Percentiles rank a stretch among this genome's conserved stretches.
Evolutionary conservation across 176 grass and related monocot genomes (phyloP).

Genomic region (Alloteropsis semialata): DNA sequence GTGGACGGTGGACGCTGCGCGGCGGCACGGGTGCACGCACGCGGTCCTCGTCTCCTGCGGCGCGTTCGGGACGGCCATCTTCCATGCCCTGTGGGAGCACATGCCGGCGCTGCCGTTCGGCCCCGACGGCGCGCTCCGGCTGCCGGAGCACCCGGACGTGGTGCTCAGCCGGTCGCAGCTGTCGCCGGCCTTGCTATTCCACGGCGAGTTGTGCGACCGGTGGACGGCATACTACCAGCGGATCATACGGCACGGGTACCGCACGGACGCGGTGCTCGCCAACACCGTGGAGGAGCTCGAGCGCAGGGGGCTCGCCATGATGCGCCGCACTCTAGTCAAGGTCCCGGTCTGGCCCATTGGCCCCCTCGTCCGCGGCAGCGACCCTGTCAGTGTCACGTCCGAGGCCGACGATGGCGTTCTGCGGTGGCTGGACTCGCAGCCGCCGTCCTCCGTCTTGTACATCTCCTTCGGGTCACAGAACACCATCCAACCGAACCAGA

Average conservation of each 20-base stretch:
- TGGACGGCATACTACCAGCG: not conserved
- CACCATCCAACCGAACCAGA: not conserved
- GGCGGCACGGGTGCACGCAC: constrained; percentile 9
- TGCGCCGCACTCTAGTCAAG: too few relatives aligned
- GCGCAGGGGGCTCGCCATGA: too few relatives aligned
- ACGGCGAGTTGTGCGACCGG: not conserved
- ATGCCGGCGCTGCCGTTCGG: too few relatives aligned
- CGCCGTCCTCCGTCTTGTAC: not conserved
- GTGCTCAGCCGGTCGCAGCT: too few relatives aligned
- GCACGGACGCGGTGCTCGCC: not conserved
- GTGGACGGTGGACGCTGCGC: constrained; percentile 34
- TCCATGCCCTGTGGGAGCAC: not conserved
- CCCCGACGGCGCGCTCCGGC: too few relatives aligned
- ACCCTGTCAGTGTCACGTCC: not conserved
- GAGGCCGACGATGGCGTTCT: not conserved
- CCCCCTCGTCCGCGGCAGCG: not conserved
- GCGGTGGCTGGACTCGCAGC: not conserved
- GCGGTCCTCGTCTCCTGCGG: constrained; percentile 24
- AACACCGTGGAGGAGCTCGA: too few relatives aligned
- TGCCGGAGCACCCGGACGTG: too few relatives aligned
- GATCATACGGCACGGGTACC: not conserved
- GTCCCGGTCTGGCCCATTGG: too few relatives aligned
- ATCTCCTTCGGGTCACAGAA: constrained; percentile 12
- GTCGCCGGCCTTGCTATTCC: not conserved
- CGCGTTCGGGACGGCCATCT: constrained; percentile 22